Evolutionary conservation across 306 rosid genomes (phyloP).

Genomic region (Acmispon strigosus): DNA sequence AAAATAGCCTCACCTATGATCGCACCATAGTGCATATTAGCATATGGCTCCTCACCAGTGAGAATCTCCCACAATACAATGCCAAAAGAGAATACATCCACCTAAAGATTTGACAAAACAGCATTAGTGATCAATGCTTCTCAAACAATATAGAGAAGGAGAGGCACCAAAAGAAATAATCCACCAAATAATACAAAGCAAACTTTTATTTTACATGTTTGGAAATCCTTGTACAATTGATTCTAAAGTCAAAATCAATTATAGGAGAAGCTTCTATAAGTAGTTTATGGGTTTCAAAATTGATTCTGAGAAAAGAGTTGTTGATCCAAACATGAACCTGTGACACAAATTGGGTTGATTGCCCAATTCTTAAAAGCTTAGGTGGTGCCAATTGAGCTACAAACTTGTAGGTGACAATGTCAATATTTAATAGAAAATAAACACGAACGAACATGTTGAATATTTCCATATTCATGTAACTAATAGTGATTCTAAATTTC

Average conservation of each 20-base stretch:
- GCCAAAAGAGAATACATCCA: slow-evolving; percentile 91
- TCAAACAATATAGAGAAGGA: background rate
- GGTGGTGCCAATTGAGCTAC: background rate
- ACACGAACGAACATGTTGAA: background rate
- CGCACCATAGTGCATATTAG: slow-evolving; percentile 96
- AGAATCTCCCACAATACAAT: slow-evolving; percentile 94
- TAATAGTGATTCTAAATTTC: background rate
- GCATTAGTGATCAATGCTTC: background rate
- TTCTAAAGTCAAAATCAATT: too few species aligned
- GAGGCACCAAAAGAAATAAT: background rate
- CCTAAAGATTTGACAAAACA: slow-evolving; percentile 35
- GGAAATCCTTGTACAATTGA: too few species aligned
- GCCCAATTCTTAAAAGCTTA: background rate
- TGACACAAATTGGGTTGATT: background rate
- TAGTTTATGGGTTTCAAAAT: too few species aligned
- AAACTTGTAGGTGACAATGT: background rate
- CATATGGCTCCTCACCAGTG: slow-evolving; percentile 94
- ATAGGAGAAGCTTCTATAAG: too few species aligned
- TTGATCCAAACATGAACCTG: background rate
- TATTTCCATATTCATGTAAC: background rate
- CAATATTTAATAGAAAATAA: background rate
- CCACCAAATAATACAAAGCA: background rate
- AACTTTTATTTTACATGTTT: background rate
- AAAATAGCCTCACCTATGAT: slow-evolving; percentile 54
- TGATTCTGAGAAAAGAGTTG: too few species aligned